Evolutionary conservation across 202 grass and related monocot species (phyloP).

Genomic region (Carex arenaria): DNA sequence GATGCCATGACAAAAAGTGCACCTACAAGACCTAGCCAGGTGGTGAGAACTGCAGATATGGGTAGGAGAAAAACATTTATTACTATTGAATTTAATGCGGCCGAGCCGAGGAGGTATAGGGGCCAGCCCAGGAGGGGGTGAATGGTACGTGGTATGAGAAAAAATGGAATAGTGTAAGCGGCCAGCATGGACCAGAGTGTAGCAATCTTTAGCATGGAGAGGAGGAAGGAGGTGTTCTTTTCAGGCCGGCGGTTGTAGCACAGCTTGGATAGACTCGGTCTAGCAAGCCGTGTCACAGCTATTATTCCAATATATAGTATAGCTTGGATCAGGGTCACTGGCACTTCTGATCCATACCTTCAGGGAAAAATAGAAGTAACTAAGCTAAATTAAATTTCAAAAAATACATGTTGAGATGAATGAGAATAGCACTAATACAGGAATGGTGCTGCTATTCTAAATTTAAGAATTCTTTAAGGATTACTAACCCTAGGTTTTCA

Average conservation of each 20-base stretch:
- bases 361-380: neutral
- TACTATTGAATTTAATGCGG: conserved; percentile 61
- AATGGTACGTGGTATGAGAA: conserved; percentile 61
- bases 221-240: conserved; percentile 55
- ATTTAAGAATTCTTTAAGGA: neutral
- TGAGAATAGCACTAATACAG: neutral
- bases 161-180: conserved; percentile 67
- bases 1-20: conserved; percentile 65
- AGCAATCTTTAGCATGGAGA: conserved; percentile 55
- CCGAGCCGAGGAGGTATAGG: conserved; percentile 62
- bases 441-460: too few species aligned
- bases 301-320: conserved; percentile 69
- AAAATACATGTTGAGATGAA: neutral
- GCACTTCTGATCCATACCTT: conserved; percentile 67
- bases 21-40: conserved; percentile 52
- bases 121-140: conserved; percentile 79
- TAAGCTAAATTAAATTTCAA: neutral
- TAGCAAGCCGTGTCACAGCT: conserved; percentile 54
- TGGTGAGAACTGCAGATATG: conserved; percentile 41
- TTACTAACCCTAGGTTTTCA: conserved; percentile 51
- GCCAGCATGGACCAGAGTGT: conserved; percentile 54
- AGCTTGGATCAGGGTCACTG: conserved; percentile 60
- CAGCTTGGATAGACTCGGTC: conserved; percentile 72
- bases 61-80: conserved; percentile 73
- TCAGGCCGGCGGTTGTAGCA: conserved; percentile 78